A percentile compares a stretch with the other conserved stretches of the same genome.
phyloP scores from a whole-genome alignment of 75 land plant genomes.

The Pinus albicaulis region DNA sequence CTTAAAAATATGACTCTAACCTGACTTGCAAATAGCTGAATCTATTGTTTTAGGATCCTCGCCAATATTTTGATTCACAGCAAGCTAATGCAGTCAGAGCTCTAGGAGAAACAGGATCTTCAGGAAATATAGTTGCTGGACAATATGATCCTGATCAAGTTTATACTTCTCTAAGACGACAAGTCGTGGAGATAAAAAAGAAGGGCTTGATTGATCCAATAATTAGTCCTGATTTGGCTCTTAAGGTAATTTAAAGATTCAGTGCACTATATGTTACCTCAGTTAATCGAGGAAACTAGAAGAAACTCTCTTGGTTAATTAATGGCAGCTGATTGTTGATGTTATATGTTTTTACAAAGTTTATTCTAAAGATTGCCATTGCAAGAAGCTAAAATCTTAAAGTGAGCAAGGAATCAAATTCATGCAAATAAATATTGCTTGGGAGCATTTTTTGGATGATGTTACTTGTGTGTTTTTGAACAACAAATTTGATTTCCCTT shows the following conservation, averaged over 20 bases:
- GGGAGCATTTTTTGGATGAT: no score
- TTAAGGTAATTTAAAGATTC: slow-evolving; percentile 40
- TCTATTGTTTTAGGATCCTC: slow-evolving; percentile 65
- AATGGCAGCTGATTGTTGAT: no score
- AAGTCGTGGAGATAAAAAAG: slow-evolving; percentile 35
- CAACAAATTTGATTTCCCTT: no score
- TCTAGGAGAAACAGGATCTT: slow-evolving; percentile 29
- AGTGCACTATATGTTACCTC: background rate
- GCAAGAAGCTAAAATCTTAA: background rate
- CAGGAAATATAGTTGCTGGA: slow-evolving; percentile 17
- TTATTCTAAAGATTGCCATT: no score
- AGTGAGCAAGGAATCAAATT: background rate
- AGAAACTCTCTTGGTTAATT: background rate
- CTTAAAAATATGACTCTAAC: background rate
- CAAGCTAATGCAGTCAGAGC: slow-evolving; percentile 64
- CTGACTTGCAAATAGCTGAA: background rate
- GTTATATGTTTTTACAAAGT: no score
- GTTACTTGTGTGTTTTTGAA: no score
- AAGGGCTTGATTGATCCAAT: slow-evolving; percentile 47
- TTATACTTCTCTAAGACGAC: slow-evolving; percentile 44
- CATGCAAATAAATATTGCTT: background rate
- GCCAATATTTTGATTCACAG: slow-evolving; percentile 94
- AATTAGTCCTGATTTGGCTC: slow-evolving; percentile 67
- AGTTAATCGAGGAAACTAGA: background rate
- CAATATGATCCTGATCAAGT: slow-evolving; percentile 45